Evolutionary conservation across 371 early-diverging fungal species (phyloP).

Genomic region (Conidiobolus incongruus): DNA sequence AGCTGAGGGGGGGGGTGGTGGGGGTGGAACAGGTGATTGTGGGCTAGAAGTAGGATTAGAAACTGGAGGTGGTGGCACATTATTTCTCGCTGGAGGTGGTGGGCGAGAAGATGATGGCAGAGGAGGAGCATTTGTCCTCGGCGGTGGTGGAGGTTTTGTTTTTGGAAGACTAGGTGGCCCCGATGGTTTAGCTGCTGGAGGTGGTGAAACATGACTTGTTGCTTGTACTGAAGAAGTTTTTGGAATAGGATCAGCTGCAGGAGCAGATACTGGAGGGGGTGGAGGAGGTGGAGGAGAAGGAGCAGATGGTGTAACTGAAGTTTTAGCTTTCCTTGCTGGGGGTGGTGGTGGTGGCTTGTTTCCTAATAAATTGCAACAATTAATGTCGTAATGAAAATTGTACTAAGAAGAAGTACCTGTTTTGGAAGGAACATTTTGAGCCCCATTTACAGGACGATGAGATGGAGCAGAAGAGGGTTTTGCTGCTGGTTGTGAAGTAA

Average conservation of each 20-base stretch:
- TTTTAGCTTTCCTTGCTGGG: conserved; percentile 8
- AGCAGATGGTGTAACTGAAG: conserved; percentile 8
- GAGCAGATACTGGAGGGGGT: conserved; percentile 8
- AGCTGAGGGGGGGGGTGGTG: neutral
- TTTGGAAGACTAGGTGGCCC: no score
- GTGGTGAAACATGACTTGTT: no score
- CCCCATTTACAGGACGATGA: conserved; percentile 3
- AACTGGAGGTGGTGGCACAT: neutral
- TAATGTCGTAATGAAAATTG: no score
- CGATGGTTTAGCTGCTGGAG: no score
- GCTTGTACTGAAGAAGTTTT: conserved; percentile 8
- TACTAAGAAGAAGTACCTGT: neutral
- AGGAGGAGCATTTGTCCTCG: neutral
- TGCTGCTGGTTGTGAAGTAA: conserved; percentile 5
- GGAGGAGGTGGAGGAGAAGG: conserved; percentile 9
- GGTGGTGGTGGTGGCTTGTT: conserved; percentile 10
- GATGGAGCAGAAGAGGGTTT: neutral
- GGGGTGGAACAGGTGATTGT: neutral
- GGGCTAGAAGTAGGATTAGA: neutral
- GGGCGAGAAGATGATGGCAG: neutral
- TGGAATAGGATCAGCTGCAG: conserved; percentile 11
- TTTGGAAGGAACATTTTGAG: conserved; percentile 9
- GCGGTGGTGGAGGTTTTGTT: no score
- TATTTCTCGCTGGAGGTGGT: neutral
- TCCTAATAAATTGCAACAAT: neutral